These are phyloP conservation scores for Datura wrightii DNA, from an alignment of 257 asterid species.

Conservation along the genomic window DNA sequence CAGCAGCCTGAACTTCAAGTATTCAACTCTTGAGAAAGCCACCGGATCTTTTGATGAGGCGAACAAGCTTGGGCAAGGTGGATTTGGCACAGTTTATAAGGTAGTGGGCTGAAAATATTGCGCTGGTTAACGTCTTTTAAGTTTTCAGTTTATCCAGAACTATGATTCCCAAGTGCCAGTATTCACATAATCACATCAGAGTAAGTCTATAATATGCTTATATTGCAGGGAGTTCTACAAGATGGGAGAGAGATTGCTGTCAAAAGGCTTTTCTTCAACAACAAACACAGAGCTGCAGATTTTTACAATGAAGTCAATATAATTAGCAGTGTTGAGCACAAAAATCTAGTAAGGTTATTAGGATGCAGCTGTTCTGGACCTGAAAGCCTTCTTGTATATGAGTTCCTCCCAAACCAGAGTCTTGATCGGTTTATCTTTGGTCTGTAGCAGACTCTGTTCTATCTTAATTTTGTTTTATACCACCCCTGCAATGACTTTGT, in stretches of 20 bases:
- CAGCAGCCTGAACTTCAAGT: constrained; percentile 90
- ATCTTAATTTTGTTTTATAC: not conserved
- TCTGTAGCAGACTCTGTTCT: constrained; percentile 40
- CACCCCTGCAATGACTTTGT: not conserved
- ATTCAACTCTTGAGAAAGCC: constrained; percentile 90
- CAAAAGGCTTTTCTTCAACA: constrained; percentile 88
- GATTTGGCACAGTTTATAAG: constrained; percentile 93
- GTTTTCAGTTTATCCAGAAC: not conserved
- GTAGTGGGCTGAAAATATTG: constrained; percentile 37
- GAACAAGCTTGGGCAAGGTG: constrained; percentile 95
- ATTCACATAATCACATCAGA: constrained; percentile 15
- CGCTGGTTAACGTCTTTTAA: not conserved
- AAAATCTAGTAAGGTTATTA: constrained; percentile 77
- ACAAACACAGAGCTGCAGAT: constrained; percentile 86
- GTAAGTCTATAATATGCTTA: not conserved
- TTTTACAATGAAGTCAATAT: constrained; percentile 93
- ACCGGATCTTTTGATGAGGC: constrained; percentile 74
- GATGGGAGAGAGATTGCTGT: constrained; percentile 97
- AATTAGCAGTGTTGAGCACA: constrained; percentile 90
- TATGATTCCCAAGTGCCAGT: too few species aligned
- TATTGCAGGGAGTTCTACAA: constrained; percentile 70
- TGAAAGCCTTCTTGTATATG: constrained; percentile 92
- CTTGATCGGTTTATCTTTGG: constrained; percentile 83
- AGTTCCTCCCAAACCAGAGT: constrained; percentile 72
- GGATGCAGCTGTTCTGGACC: constrained; percentile 95